Evolutionary conservation across 257 asterid species (phyloP).

Genomic region (Solanum rostratum): DNA sequence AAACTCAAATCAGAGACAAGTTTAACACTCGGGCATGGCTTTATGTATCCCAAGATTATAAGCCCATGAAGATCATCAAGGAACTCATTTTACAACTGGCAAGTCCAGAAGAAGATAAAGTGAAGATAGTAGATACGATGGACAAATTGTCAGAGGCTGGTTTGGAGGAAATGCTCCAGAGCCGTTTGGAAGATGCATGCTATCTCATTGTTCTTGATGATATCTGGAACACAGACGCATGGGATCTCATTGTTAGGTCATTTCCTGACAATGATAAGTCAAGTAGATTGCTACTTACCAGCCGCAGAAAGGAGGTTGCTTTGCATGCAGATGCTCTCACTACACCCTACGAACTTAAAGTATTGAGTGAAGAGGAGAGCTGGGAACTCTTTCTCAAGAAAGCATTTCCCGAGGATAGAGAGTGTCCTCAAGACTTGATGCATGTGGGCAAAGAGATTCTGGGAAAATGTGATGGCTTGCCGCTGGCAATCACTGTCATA

Average conservation of each 20-base stretch:
- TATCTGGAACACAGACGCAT: neutral
- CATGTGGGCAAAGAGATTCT: conserved; percentile 10
- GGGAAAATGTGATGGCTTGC: conserved; percentile 11
- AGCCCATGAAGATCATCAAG: too few species aligned
- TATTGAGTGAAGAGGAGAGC: conserved; percentile 4
- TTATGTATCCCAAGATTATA: too few species aligned
- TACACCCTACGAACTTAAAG: neutral
- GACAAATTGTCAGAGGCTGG: too few species aligned
- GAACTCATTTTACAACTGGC: too few species aligned
- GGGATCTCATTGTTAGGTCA: conserved; percentile 1
- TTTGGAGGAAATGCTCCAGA: neutral
- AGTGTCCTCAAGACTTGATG: conserved; percentile 6
- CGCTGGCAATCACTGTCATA: conserved; percentile 7
- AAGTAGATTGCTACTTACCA: conserved; percentile 14
- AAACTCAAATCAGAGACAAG: too few species aligned
- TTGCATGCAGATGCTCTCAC: neutral
- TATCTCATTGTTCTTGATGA: conserved; percentile 4
- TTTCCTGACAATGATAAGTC: conserved; percentile 10
- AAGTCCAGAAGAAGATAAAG: too few species aligned
- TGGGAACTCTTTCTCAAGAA: conserved; percentile 13
- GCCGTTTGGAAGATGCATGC: neutral
- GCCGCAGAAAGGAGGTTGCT: neutral
- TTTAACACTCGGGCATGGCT: too few species aligned
- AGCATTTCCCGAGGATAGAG: neutral
- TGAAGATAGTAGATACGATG: too few species aligned